Base-by-base conservation (phyloP, 768 basidiomycete genomes). In the Xanthoconium stramineum region DNA sequence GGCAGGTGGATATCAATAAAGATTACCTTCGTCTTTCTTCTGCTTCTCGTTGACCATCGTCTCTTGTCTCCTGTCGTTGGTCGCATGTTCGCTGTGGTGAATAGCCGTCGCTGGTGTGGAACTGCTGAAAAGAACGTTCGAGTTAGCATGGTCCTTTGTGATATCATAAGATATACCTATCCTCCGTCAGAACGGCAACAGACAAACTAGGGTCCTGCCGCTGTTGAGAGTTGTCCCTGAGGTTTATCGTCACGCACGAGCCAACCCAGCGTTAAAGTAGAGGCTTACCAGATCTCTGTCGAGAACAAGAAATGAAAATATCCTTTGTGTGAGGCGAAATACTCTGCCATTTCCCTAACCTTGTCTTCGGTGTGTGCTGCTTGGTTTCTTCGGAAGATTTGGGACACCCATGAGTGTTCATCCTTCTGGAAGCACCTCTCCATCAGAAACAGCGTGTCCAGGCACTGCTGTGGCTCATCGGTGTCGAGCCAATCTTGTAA, bases 261-360 rank as follows among this genome's bases (percentile, higher is more conserved):
- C 20, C n/a, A 35, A 2, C 20, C 6, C 5, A 17, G 24, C 24
- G 5, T 11, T 24, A 28, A 9, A 10, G 30, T 29, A 45, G 37
- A 39, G 14, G 15, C 55, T 8, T n/a, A 44, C 56, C 56, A 58
- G 19, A 51, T 39, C 8, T 59, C 57, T 7, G 57, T 32, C 3
- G 48, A 29, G 13, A 57, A 32, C 32, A 47, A 35, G 30, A 45
- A 30, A 29, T 45, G 44, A 39, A 58, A 56, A 13, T 13, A 24
- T 7, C 8, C 15, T 39, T 29, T 56, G n/a, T 28, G 32, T 35
- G 32, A 38, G 1, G 3, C 14, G 3, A 57, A 47, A 33, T 30
- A 11, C 15, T 47, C 24, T 5, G 7, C 24, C 13, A 45, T 45
- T 3, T 56, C 38, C 11, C 40, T n/a, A 11, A 57, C 36, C 8